These are phyloP conservation scores for Eurotiales sp. DNA, from an alignment of 2,329 filamentous ascomycete genomes.

Conservation along the genomic window DNA sequence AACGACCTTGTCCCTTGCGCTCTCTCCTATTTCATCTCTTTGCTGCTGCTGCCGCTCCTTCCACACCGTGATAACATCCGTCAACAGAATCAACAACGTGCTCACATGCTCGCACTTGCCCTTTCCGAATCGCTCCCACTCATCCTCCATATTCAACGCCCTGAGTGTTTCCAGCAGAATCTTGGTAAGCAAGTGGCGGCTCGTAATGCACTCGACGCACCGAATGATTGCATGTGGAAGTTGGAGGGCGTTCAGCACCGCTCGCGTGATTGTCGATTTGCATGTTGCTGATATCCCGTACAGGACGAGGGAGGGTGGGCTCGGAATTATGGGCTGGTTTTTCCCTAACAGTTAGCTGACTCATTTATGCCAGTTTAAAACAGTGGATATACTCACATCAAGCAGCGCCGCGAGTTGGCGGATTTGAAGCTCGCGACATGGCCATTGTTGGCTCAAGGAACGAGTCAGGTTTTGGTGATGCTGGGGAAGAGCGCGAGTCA, in stretches of 20 bases:
- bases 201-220: constrained; percentile 45
- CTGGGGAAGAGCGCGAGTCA: constrained; percentile 23
- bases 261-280: constrained; percentile 68
- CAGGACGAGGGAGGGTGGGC: constrained; percentile 69
- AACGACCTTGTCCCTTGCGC: constrained; percentile 59
- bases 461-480: constrained; percentile 26
- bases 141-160: constrained; percentile 31
- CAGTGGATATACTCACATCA: constrained; percentile 35
- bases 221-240: constrained; percentile 41
- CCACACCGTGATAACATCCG: constrained; percentile 33
- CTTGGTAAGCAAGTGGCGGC: constrained; percentile 44
- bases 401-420: constrained; percentile 39
- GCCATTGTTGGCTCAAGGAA: constrained; percentile 39
- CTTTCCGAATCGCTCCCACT: constrained; percentile 46
- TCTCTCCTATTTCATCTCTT: constrained; percentile 6
- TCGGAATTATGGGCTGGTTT: constrained; percentile 50
- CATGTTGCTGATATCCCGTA: constrained; percentile 85
- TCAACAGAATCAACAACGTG: constrained; percentile 69
- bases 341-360: too few species aligned
- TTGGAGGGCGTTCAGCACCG: constrained; percentile 60
- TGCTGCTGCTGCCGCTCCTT: constrained; percentile 18
- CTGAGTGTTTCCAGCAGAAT: constrained; percentile 40
- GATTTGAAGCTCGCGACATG: constrained; percentile 41
- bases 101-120: constrained; percentile 76
- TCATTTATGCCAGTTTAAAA: too few species aligned